Conservation (phyloP, 305 asterid species). For the Withania somnifera region DNA sequence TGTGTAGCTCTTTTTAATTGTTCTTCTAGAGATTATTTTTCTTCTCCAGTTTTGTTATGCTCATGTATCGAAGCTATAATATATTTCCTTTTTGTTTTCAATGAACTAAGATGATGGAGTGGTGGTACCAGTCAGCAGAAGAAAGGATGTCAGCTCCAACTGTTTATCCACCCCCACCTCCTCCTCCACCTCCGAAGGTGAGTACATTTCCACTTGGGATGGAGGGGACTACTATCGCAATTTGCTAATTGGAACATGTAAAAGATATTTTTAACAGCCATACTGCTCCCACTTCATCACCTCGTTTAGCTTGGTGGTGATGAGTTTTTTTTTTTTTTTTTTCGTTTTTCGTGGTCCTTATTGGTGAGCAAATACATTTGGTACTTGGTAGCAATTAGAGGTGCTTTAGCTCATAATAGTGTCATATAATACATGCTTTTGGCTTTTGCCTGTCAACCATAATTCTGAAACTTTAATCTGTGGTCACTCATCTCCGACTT, state of each 20-base stretch:
- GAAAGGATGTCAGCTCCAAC: constrained; percentile 99
- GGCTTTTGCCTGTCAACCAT: not conserved
- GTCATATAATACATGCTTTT: not conserved
- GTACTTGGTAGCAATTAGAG: not conserved
- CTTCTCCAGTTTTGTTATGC: not conserved
- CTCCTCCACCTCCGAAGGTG: constrained; percentile 93
- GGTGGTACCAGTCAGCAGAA: constrained; percentile 99
- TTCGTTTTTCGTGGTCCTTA: not conserved
- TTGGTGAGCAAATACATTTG: not conserved
- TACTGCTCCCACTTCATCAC: not conserved
- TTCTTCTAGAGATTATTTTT: not conserved
- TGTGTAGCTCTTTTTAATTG: constrained; percentile 1
- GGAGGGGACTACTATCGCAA: not conserved
- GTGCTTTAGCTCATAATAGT: not conserved
- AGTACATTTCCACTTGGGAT: not conserved
- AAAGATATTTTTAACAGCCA: not conserved
- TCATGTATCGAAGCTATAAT: not conserved
- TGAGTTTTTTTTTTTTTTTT: no score
- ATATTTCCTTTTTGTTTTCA: not conserved
- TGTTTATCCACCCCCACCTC: constrained; percentile 96
- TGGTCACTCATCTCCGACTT: not conserved
- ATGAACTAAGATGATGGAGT: constrained; percentile 84
- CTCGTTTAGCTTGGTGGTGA: no score
- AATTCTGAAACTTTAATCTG: not conserved
- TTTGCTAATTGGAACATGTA: not conserved